Conservation (phyloP, 305 asterid genomes). For the Lippia alba region DNA sequence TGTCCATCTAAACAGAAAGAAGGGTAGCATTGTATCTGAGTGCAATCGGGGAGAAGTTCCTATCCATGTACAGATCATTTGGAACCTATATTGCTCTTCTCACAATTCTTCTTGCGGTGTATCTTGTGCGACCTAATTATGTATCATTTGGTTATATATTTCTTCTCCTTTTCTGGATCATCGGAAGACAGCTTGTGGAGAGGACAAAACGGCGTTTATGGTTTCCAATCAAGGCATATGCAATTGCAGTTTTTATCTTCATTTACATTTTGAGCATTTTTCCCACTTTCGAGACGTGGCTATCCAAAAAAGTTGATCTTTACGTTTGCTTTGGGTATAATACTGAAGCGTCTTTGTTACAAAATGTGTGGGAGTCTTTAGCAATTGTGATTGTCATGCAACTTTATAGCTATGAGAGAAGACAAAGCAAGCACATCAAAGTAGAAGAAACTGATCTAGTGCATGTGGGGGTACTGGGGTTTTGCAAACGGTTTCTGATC, state of each 20-base stretch:
- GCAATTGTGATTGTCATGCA: slow-evolving; percentile 96
- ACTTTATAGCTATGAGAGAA: slow-evolving; percentile 97
- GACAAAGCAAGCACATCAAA: slow-evolving; percentile 76
- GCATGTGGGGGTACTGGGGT: slow-evolving; percentile 82
- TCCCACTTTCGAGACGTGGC: slow-evolving; percentile 83
- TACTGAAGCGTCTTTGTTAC: slow-evolving; percentile 66
- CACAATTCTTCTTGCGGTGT: slow-evolving; percentile 87
- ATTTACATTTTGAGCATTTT: slow-evolving; percentile 78
- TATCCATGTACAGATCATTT: slow-evolving; percentile 85
- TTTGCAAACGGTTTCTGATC: slow-evolving; percentile 74
- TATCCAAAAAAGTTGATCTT: slow-evolving; percentile 76
- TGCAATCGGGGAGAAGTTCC: slow-evolving; percentile 84
- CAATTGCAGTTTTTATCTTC: slow-evolving; percentile 72
- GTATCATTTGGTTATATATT: slow-evolving; percentile 87
- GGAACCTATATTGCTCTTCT: slow-evolving; percentile 94
- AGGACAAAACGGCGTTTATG: slow-evolving; percentile 85
- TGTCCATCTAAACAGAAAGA: slow-evolving; percentile 70
- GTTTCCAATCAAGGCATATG: slow-evolving; percentile 94
- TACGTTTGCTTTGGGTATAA: slow-evolving; percentile 72
- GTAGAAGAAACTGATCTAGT: slow-evolving; percentile 61
- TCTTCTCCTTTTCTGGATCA: slow-evolving; percentile 96
- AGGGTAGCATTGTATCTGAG: slow-evolving; percentile 89
- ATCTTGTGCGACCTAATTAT: slow-evolving; percentile 88
- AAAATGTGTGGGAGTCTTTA: slow-evolving; percentile 89
- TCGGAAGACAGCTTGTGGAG: slow-evolving; percentile 91